Evolutionary conservation across 2,329 filamentous ascomycete species (phyloP).

Genomic region (Aspergillus intermedius): DNA sequence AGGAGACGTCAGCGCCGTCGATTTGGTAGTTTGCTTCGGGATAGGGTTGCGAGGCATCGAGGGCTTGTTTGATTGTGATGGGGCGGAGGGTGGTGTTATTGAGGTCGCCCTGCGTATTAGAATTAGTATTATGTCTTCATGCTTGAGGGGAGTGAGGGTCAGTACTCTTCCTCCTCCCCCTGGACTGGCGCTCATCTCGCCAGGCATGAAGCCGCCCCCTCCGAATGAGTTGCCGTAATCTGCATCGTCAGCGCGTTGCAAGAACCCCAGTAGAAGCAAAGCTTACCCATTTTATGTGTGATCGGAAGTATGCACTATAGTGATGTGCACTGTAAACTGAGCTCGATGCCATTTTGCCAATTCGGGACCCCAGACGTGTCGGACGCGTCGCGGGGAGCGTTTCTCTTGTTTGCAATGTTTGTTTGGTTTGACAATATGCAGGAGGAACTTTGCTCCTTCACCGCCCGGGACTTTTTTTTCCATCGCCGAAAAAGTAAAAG

Average conservation of each 20-base stretch:
- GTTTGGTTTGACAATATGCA: conserved; percentile 16
- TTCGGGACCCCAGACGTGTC: conserved; percentile 37
- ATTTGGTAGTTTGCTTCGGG: conserved; percentile 73
- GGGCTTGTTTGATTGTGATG: conserved; percentile 90
- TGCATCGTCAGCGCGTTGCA: conserved; percentile 2
- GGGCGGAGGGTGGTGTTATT: conserved; percentile 79
- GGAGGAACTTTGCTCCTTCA: conserved; percentile 17
- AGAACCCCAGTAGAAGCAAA: background rate
- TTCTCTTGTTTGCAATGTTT: conserved; percentile 12
- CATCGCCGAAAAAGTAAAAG: conserved; percentile 3
- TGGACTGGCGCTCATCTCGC: conserved; percentile 43
- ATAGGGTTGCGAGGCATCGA: conserved; percentile 72
- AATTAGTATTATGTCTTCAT: background rate
- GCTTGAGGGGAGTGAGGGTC: background rate
- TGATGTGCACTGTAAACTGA: background rate
- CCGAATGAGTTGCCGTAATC: conserved; percentile 48
- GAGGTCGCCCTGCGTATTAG: conserved; percentile 42
- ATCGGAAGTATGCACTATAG: background rate
- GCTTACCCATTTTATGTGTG: conserved; percentile 24
- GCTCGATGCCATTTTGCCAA: conserved; percentile 27
- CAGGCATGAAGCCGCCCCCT: conserved; percentile 55
- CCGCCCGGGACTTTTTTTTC: conserved; percentile 24
- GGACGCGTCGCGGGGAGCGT: conserved; percentile 27
- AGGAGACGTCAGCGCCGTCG: conserved; percentile 65
- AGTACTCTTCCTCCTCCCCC: conserved; percentile 21